Evolutionary conservation across 2,329 filamentous ascomycete genomes (phyloP).

Genomic region (Colletotrichum cuscutae): DNA sequence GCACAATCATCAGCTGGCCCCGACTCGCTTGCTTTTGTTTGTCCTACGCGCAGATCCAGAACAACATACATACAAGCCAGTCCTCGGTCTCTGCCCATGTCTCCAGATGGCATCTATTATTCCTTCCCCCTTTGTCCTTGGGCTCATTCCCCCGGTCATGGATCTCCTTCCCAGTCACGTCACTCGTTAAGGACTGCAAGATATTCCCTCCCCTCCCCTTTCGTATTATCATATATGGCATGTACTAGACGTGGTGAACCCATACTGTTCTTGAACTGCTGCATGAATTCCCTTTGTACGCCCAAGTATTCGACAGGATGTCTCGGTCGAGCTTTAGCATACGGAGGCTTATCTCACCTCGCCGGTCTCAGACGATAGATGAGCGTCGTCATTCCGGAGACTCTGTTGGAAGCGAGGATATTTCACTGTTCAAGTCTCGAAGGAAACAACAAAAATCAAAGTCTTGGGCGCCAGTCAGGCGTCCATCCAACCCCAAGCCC

Average conservation of each 20-base stretch:
- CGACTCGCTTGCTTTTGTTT: conserved; percentile 33
- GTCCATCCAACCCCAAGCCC: background rate
- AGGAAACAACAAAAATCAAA: conserved; percentile 17
- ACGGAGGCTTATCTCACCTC: conserved; percentile 53
- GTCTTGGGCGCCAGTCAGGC: conserved; percentile 20
- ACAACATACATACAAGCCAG: conserved; percentile 30
- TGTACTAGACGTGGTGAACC: conserved; percentile 36
- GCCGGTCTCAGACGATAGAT: conserved; percentile 37
- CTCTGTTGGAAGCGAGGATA: conserved; percentile 29
- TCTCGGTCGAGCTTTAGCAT: conserved; percentile 55
- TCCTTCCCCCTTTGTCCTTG: conserved; percentile 15
- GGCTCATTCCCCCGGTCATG: conserved; percentile 1
- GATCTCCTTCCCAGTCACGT: background rate
- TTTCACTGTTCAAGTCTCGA: conserved; percentile 32
- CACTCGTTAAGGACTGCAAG: conserved; percentile 10
- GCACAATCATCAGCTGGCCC: conserved; percentile 18
- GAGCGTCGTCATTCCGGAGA: conserved; percentile 21
- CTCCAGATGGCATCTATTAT: conserved; percentile 15
- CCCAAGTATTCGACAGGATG: conserved; percentile 46
- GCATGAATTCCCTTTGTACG: conserved; percentile 16
- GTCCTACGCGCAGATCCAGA: conserved; percentile 22
- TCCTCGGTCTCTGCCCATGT: conserved; percentile 15
- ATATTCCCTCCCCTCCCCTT: conserved; percentile 9
- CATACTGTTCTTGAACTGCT: conserved; percentile 36
- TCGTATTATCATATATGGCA: conserved; percentile 38